phyloP scores from a whole-genome alignment of 2,329 filamentous ascomycete species.

The Fonsecaea monophora region DNA sequence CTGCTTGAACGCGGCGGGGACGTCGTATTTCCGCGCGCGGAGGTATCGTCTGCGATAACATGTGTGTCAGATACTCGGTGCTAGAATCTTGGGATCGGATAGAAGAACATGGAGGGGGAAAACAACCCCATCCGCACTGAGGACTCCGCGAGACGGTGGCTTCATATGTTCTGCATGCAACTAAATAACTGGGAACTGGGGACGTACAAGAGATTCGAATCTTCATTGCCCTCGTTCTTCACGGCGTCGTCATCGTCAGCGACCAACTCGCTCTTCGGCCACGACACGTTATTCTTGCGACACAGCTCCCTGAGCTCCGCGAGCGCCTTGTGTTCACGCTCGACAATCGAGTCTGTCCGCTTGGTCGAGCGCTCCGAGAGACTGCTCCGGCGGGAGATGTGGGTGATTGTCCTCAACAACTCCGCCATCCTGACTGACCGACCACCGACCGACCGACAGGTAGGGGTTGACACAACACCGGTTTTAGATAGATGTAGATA shows the following conservation, averaged over 20 bases:
- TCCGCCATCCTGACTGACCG: too few relatives aligned
- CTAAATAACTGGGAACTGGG: too few relatives aligned
- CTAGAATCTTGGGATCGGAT: too few relatives aligned
- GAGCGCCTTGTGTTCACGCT: conserved; percentile 17
- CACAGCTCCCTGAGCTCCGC: conserved; percentile 22
- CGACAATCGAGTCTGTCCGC: conserved; percentile 12
- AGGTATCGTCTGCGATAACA: conserved; percentile 71
- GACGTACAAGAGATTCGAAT: conserved; percentile 21
- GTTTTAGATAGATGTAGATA: too few relatives aligned
- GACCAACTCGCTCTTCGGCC: conserved; percentile 18
- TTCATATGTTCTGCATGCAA: too few relatives aligned
- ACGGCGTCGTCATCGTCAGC: neutral
- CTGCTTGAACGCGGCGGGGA: conserved; percentile 77
- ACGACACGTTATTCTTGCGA: conserved; percentile 18
- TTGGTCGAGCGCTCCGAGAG: conserved; percentile 3
- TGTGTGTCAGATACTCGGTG: neutral
- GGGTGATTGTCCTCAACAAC: neutral
- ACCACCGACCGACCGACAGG: too few relatives aligned
- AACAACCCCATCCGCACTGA: too few relatives aligned
- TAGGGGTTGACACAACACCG: too few relatives aligned
- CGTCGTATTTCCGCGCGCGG: conserved; percentile 79
- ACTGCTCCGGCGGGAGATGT: neutral
- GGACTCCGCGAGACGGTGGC: too few relatives aligned
- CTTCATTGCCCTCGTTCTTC: conserved; percentile 14
- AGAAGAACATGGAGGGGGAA: too few relatives aligned